Conservation (phyloP, 352 stramenopile genomes). For the Phytophthora ohioensis region DNA sequence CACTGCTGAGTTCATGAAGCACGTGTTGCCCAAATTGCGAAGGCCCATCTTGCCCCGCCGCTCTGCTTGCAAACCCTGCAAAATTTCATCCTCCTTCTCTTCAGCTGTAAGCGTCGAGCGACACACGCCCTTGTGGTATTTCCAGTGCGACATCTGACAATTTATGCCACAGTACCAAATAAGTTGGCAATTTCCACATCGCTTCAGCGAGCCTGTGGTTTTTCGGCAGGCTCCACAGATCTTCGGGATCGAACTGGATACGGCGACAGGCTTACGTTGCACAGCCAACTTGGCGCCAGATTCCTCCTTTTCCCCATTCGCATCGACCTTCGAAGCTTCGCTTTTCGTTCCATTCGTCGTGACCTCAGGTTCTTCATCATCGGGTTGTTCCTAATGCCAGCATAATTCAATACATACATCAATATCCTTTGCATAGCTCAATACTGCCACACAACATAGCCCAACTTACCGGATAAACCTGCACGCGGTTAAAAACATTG, state of each 20-base stretch:
- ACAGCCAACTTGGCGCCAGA: conserved; percentile 39
- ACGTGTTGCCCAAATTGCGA: conserved; percentile 83
- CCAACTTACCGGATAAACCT: conserved; percentile 72
- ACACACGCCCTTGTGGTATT: conserved; percentile 79
- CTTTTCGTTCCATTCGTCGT: conserved; percentile 21
- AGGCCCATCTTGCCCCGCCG: conserved; percentile 82
- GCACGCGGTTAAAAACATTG: conserved; percentile 73
- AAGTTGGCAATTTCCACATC: conserved; percentile 78
- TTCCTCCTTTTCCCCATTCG: conserved; percentile 32
- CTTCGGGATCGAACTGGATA: conserved; percentile 51
- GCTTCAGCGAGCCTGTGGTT: conserved; percentile 57
- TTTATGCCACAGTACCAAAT: conserved; percentile 80
- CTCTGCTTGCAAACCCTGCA: conserved; percentile 55
- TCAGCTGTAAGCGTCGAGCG: conserved; percentile 43
- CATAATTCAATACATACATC: background rate
- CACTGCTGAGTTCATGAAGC: conserved; percentile 85
- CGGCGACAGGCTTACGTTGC: conserved; percentile 37
- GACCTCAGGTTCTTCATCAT: conserved; percentile 35
- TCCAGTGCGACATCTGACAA: conserved; percentile 86
- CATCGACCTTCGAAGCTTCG: conserved; percentile 8
- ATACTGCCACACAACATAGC: background rate
- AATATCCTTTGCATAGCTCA: background rate
- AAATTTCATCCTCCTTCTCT: conserved; percentile 55
- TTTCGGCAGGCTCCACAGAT: conserved; percentile 74
- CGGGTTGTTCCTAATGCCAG: conserved; percentile 44